These are phyloP conservation scores for Dryas drummondii DNA, from an alignment of 306 rosid genomes.

Conservation along the genomic window DNA sequence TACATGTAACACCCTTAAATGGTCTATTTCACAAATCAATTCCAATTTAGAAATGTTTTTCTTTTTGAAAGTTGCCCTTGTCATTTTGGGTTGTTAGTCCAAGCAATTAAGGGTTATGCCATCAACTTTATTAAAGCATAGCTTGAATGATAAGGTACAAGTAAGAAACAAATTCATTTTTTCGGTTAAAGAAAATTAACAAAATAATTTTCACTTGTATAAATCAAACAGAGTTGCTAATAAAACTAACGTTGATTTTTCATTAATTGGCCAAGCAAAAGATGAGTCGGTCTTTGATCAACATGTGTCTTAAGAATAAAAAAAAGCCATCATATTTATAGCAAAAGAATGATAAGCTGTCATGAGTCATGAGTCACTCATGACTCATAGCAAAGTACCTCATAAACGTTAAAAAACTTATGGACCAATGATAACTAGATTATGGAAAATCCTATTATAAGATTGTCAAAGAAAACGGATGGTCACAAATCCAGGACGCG, in stretches of 20 bases:
- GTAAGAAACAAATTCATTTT: too few relatives aligned
- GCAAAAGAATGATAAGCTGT: not conserved
- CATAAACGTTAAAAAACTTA: too few relatives aligned
- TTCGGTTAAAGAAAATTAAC: not conserved
- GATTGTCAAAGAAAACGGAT: not conserved
- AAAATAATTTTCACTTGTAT: too few relatives aligned
- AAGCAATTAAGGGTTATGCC: too few relatives aligned
- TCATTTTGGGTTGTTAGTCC: not conserved
- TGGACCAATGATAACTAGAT: too few relatives aligned
- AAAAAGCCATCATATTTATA: not conserved
- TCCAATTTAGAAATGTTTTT: not conserved
- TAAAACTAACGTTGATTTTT: too few relatives aligned
- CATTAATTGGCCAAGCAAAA: not conserved
- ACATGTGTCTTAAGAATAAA: not conserved
- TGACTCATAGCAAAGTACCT: too few relatives aligned
- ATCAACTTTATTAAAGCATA: too few relatives aligned
- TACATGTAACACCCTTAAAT: too few relatives aligned
- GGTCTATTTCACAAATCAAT: not conserved
- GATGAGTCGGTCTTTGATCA: not conserved
- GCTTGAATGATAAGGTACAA: too few relatives aligned
- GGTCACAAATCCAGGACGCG: not conserved
- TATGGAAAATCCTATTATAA: too few relatives aligned
- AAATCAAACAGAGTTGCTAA: too few relatives aligned
- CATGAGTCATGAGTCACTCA: not conserved
- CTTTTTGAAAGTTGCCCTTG: not conserved